Evolutionary conservation across 805 yeast species (phyloP).

Genomic region (Ogataea zsoltii): DNA sequence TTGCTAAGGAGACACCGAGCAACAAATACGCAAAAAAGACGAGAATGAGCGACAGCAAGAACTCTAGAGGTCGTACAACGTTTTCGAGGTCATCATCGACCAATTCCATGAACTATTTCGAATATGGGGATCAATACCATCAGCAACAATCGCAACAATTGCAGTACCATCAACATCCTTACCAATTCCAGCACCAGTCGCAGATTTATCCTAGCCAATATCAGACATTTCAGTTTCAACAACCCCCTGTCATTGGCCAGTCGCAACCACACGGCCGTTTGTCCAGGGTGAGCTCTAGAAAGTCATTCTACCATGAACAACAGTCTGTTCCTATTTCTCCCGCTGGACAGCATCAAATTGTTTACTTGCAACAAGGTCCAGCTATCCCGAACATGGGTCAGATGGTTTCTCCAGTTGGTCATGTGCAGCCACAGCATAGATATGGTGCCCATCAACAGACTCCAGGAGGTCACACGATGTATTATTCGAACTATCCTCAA

Average conservation of each 20-base stretch:
- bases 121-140: constrained; percentile 8
- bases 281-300: constrained; percentile 12
- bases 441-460: not conserved
- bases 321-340: constrained; percentile 5
- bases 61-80: constrained; percentile 3
- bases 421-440: not conserved
- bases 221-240: constrained; percentile 7
- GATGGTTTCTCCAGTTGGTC: not conserved
- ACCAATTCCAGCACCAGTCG: constrained; percentile 14
- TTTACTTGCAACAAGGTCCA: constrained; percentile 11
- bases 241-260: constrained; percentile 6
- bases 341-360: constrained; percentile 6
- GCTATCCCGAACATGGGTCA: not conserved
- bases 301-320: constrained; percentile 7
- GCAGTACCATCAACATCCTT: constrained; percentile 8
- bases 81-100: constrained; percentile 20
- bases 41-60: constrained; percentile 1
- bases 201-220: constrained; percentile 6
- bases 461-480: constrained; percentile 6
- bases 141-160: constrained; percentile 6
- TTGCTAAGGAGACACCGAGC: constrained; percentile 2
- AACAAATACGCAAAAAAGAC: not conserved
- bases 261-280: constrained; percentile 3
- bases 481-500: constrained; percentile 6
- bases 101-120: constrained; percentile 16